Evolutionary conservation across 2,329 filamentous ascomycete genomes (phyloP), one percentile per base, ranked within the genome.

Genomic region (Aaosphaeria pasadenensis): DNA sequence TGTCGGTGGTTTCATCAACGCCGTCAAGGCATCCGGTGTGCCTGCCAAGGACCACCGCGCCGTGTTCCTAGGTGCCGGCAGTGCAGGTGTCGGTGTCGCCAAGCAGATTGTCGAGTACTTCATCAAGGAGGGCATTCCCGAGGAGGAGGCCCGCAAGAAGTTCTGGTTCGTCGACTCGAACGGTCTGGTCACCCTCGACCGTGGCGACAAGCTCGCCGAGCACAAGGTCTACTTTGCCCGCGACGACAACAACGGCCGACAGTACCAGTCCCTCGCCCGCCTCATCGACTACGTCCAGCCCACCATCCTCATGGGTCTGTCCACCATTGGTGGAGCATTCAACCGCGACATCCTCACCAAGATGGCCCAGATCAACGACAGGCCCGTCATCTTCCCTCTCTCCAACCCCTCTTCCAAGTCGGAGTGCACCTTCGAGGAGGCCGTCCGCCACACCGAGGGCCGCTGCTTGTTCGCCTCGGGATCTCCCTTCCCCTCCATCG

Each of bases 31-130:
- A 52, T 95, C 91, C 11, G 88, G 87, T 44, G 84, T 96, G 11
- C 88, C 90, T 30, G 76, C 91, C 44, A 88, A 90, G 73, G 90
- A 97, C 64, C 94, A 99, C 73, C 88, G 88, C 47, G 88, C 96
- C 35, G 90, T 97, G 57, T 99, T 99, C 78, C 87, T 97, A 73
- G 94, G 94, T 49, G 92, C 94, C 46, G 94, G 94, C 48, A 95
- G 89, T 51, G 94, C 94, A 33, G 94, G 94, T 77, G 91, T 96
- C 41, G 94, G 94, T 77, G 94, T 99, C 51, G 94, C 94, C 51
- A 96, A 95, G 80, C 94, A 97, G 77, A 87, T 99, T 55, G 91
- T 96, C 48, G 90, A 96, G 74, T 96, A 90, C 80, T 97, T 97
- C 77, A 90, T 91, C 64, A 89, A 89, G 59, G 89, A 91, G 60